Evolutionary conservation across 495 filamentous ascomycete genomes (phyloP).

Genomic region (Eremomyces bilateralis): DNA sequence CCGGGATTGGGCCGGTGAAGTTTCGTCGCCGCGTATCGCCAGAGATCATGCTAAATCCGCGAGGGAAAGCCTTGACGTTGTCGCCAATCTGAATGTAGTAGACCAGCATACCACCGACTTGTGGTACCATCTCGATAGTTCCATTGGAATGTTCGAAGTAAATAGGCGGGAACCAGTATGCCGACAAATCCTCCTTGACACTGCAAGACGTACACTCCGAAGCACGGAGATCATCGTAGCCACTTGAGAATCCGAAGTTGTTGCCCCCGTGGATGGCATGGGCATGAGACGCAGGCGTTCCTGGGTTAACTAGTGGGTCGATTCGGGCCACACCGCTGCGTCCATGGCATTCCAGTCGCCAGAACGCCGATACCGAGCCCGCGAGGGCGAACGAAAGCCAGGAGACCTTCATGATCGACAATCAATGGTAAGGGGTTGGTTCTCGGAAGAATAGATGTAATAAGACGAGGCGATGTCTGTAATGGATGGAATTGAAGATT

Average conservation of each 20-base stretch:
- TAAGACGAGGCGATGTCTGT: too few relatives aligned
- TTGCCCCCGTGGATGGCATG: constrained; percentile 31
- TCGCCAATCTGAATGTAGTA: constrained; percentile 53
- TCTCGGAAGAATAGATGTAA: too few relatives aligned
- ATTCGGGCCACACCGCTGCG: constrained; percentile 36
- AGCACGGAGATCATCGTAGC: constrained; percentile 21
- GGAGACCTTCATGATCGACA: too few relatives aligned
- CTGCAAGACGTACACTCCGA: constrained; percentile 35
- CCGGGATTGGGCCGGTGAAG: constrained; percentile 46
- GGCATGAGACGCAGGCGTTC: constrained; percentile 24
- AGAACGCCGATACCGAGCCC: too few relatives aligned
- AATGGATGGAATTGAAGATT: too few relatives aligned
- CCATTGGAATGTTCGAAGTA: constrained; percentile 35
- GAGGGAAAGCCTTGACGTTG: constrained; percentile 53
- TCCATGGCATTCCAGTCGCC: constrained; percentile 66
- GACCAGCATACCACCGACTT: constrained; percentile 36
- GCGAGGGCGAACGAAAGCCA: too few relatives aligned
- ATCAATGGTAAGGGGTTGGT: too few relatives aligned
- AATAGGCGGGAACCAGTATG: constrained; percentile 39
- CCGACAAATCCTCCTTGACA: constrained; percentile 36
- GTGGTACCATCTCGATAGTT: constrained; percentile 28
- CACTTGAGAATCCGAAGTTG: constrained; percentile 27
- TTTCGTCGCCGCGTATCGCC: constrained; percentile 47
- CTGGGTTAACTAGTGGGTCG: constrained; percentile 31
- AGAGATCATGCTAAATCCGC: constrained; percentile 67